These are phyloP conservation scores for Boletus rufocinnamomeus DNA, from an alignment of 768 basidiomycete species.

Conservation along the genomic window DNA sequence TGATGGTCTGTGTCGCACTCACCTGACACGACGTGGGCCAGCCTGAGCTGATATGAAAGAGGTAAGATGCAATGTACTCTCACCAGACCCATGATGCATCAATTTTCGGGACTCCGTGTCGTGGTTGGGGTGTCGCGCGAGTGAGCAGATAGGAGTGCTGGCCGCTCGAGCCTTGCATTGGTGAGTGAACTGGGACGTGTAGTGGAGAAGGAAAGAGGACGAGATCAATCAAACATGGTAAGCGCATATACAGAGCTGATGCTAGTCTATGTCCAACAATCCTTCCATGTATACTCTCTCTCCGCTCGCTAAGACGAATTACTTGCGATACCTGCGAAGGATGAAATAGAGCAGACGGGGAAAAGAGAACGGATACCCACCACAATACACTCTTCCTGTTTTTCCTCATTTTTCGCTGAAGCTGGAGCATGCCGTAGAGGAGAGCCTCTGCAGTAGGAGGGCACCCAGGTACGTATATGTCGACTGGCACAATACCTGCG, in stretches of 20 bases:
- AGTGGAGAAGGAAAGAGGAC: constrained; percentile 3
- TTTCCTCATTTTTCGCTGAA: constrained; percentile 94
- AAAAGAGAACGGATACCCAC: constrained; percentile 43
- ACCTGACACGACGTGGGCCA: background rate
- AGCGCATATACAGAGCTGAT: constrained; percentile 23
- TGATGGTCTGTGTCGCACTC: background rate
- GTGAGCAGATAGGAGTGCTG: background rate
- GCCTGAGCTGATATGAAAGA: background rate
- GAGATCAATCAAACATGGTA: constrained; percentile 7
- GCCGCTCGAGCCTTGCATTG: background rate
- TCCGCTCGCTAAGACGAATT: background rate
- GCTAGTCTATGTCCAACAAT: constrained; percentile 27
- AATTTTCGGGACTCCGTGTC: background rate
- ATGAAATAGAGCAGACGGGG: background rate
- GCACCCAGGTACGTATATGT: constrained; percentile 97
- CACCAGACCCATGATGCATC: background rate
- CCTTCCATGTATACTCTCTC: constrained; percentile 7
- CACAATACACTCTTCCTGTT: constrained; percentile 86
- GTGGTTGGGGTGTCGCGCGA: background rate
- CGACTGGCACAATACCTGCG: constrained; percentile 92
- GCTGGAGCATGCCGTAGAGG: constrained; percentile 93
- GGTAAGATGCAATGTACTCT: background rate
- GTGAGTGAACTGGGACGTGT: constrained; percentile 5
- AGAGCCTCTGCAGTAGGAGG: constrained; percentile 96
- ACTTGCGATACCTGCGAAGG: constrained; percentile 31